A percentile compares a stretch with the other conserved stretches of the same genome.
These are phyloP conservation scores for Russula ochroleuca DNA, from an alignment of 768 basidiomycete genomes.

Conservation along the genomic window DNA sequence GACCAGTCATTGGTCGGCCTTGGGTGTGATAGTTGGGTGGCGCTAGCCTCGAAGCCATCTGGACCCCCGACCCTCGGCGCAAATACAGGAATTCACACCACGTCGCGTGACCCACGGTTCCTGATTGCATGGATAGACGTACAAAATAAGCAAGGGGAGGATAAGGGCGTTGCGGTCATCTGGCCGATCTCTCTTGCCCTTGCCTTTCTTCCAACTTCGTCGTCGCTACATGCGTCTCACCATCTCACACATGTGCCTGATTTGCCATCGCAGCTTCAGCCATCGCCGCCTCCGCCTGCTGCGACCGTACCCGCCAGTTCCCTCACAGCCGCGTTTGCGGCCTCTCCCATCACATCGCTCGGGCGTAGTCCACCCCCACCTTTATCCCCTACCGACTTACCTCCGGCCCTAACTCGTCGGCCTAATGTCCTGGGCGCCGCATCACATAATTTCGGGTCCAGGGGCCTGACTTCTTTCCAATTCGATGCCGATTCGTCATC, in stretches of 20 bases:
- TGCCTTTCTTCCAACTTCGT: constrained; percentile 39
- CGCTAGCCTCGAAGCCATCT: constrained; percentile 18
- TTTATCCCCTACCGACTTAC: constrained; percentile 14
- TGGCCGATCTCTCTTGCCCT: constrained; percentile 64
- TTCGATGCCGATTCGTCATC: constrained; percentile 35
- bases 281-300: constrained; percentile 43
- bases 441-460: constrained; percentile 27
- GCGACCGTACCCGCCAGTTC: constrained; percentile 28
- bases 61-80: not conserved
- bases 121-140: constrained; percentile 72
- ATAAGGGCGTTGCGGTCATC: constrained; percentile 70
- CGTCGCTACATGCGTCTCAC: constrained; percentile 38
- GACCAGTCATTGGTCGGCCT: constrained; percentile 57
- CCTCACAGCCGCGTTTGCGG: constrained; percentile 5
- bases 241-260: constrained; percentile 57
- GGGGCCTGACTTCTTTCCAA: constrained; percentile 51
- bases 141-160: constrained; percentile 74
- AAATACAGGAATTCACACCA: not conserved
- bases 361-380: constrained; percentile 14
- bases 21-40: constrained; percentile 53
- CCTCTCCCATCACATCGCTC: constrained; percentile 17
- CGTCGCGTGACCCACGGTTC: constrained; percentile 36
- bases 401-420: constrained; percentile 21
- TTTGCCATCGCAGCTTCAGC: constrained; percentile 58
- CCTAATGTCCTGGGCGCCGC: constrained; percentile 5